Evolutionary conservation across 2,329 filamentous ascomycete species (phyloP).

Genomic region (Pseudophaeomoniella oleicola): DNA sequence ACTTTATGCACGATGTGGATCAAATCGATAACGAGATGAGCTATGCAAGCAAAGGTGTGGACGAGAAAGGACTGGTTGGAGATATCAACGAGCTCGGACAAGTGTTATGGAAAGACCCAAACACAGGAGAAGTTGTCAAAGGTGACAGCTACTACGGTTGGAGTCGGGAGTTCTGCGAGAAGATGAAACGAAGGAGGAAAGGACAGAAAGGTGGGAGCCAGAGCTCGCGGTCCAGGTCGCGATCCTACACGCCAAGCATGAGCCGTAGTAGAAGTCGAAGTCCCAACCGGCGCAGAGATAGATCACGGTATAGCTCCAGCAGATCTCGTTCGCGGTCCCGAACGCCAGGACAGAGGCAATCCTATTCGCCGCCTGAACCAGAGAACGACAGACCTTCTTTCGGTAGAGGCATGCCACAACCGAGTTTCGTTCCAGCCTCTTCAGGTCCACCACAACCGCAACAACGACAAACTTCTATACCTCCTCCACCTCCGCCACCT

Average conservation of each 20-base stretch:
- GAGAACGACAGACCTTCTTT: not conserved
- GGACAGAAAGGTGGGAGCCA: constrained; percentile 6
- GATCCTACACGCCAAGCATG: constrained; percentile 13
- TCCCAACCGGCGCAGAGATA: constrained; percentile 24
- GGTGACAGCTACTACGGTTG: constrained; percentile 79
- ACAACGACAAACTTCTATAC: not conserved
- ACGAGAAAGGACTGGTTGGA: constrained; percentile 34
- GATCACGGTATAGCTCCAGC: constrained; percentile 5
- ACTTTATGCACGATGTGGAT: constrained; percentile 54
- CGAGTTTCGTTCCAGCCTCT: no score
- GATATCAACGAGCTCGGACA: constrained; percentile 68
- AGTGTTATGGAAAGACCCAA: constrained; percentile 46
- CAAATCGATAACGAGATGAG: constrained; percentile 29
- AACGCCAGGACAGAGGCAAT: constrained; percentile 7
- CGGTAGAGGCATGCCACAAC: no score
- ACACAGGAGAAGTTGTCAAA: constrained; percentile 45
- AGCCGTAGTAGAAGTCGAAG: constrained; percentile 30
- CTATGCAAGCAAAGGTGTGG: constrained; percentile 39
- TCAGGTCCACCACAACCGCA: constrained; percentile 2
- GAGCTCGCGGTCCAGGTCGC: constrained; percentile 2
- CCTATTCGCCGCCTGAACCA: not conserved
- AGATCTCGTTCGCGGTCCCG: constrained; percentile 12
- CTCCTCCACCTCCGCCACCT: constrained; percentile 8
- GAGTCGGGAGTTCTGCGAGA: constrained; percentile 66
- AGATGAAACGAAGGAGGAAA: constrained; percentile 47